Evolutionary conservation across 164 flowering plant genomes (phyloP).

Genomic region (Macadamia integrifolia): DNA sequence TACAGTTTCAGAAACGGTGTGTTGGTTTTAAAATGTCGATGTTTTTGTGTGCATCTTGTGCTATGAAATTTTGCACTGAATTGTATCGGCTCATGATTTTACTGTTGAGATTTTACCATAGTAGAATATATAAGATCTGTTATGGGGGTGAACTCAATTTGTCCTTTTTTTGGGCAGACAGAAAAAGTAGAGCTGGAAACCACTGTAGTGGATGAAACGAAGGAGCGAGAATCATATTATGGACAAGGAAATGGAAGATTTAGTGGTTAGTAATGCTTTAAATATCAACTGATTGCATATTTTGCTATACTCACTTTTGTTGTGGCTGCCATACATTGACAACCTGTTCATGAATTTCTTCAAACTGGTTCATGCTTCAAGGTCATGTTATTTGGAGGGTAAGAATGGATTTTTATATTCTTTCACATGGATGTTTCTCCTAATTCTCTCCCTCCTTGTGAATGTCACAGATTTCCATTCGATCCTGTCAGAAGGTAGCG

Average conservation of each 20-base stretch:
- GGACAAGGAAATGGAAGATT: constrained; percentile 87
- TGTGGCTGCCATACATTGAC: too few relatives aligned
- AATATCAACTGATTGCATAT: neutral
- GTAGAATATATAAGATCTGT: neutral
- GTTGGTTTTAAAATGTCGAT: too few relatives aligned
- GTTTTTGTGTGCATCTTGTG: neutral
- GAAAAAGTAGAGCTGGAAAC: constrained; percentile 97
- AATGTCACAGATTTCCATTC: constrained; percentile 86
- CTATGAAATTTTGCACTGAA: neutral
- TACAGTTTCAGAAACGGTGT: too few relatives aligned
- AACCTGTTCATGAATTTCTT: too few relatives aligned
- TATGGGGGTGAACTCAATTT: constrained; percentile 1
- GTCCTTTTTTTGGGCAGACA: constrained; percentile 44
- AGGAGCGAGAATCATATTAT: constrained; percentile 75
- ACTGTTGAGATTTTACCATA: neutral
- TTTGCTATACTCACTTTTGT: too few relatives aligned
- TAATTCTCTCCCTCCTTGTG: constrained; percentile 6
- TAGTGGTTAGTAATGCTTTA: constrained; percentile 64
- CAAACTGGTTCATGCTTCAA: too few relatives aligned
- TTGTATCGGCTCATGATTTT: neutral
- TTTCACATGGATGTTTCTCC: neutral
- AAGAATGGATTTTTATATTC: neutral
- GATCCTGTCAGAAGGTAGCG: constrained; percentile 86
- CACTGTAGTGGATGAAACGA: constrained; percentile 96
- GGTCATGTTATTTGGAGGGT: too few relatives aligned